These are phyloP conservation scores for Chrysoporthe cubensis DNA, from an alignment of 2,329 filamentous ascomycete genomes.

Conservation along the genomic window DNA sequence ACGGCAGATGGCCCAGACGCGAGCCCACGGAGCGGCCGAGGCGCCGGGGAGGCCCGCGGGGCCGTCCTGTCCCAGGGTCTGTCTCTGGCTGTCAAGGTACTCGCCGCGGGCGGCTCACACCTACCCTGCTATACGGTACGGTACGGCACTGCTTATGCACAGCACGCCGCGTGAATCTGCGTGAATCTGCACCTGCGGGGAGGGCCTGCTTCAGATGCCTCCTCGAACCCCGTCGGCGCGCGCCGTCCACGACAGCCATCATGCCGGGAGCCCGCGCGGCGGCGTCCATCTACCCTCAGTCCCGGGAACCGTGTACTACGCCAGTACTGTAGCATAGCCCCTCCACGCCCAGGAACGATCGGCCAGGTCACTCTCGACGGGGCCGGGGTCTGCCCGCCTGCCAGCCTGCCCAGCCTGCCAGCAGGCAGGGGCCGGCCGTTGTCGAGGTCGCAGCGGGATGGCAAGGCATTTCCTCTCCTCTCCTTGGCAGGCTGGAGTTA, in stretches of 20 bases:
- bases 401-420: no score
- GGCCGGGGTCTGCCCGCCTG: no score
- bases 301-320: no score
- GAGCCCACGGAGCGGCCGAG: neutral
- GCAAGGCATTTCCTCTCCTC: neutral
- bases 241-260: no score
- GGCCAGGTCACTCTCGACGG: no score
- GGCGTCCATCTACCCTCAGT: no score
- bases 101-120: neutral
- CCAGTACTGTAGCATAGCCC: no score
- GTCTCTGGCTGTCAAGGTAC: no score
- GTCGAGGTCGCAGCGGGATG: neutral
- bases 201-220: neutral
- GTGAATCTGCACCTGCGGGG: neutral
- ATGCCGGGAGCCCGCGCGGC: no score
- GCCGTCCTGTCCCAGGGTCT: neutral
- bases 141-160: neutral
- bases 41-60: neutral
- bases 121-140: neutral
- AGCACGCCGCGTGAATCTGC: no score
- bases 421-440: neutral
- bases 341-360: no score
- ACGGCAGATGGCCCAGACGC: neutral
- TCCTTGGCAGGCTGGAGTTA: neutral
- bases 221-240: no score